Percentiles rank a stretch among this genome's conserved stretches.
phyloP scores from a whole-genome alignment of 2,329 filamentous ascomycete genomes.

The Sporothrix globosa region DNA sequence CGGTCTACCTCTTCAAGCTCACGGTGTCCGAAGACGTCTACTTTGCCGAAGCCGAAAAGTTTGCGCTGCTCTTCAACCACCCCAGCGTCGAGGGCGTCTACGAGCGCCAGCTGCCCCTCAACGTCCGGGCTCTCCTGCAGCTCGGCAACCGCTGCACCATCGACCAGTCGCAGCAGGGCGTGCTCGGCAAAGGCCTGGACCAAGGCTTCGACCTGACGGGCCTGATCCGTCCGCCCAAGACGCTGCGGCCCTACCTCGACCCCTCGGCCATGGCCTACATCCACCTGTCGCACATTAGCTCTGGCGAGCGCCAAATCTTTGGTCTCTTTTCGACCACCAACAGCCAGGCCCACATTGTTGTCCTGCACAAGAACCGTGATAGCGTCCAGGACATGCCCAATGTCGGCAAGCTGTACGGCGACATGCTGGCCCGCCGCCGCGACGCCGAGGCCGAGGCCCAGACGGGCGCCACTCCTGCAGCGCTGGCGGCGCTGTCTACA shows the following conservation, averaged over 20 bases:
- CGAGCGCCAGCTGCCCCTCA: constrained; percentile 87
- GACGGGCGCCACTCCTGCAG: constrained; percentile 11
- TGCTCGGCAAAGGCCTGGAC: constrained; percentile 89
- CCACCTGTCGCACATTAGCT: constrained; percentile 89
- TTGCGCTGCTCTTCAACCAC: constrained; percentile 83
- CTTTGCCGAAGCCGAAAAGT: constrained; percentile 79
- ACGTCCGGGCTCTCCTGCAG: constrained; percentile 82
- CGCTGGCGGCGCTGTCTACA: constrained; percentile 19
- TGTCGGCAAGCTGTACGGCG: constrained; percentile 82
- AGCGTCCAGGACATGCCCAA: constrained; percentile 83
- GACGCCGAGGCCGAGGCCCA: constrained; percentile 57
- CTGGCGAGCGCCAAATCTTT: constrained; percentile 90
- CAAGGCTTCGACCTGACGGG: constrained; percentile 87
- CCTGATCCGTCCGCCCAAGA: constrained; percentile 68
- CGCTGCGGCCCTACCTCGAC: constrained; percentile 69
- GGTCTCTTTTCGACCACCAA: constrained; percentile 85
- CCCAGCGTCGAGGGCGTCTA: constrained; percentile 96
- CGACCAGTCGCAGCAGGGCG: constrained; percentile 85
- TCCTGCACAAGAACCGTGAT: constrained; percentile 82
- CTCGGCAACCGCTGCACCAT: constrained; percentile 92
- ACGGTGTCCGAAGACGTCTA: constrained; percentile 88
- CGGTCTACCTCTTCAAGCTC: constrained; percentile 90
- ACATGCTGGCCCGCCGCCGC: constrained; percentile 68
- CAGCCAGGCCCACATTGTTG: constrained; percentile 79
- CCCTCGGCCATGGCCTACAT: constrained; percentile 77